Evolutionary conservation across 352 stramenopile genomes (phyloP).

Genomic region (Globisporangium rhizosaccharum): DNA sequence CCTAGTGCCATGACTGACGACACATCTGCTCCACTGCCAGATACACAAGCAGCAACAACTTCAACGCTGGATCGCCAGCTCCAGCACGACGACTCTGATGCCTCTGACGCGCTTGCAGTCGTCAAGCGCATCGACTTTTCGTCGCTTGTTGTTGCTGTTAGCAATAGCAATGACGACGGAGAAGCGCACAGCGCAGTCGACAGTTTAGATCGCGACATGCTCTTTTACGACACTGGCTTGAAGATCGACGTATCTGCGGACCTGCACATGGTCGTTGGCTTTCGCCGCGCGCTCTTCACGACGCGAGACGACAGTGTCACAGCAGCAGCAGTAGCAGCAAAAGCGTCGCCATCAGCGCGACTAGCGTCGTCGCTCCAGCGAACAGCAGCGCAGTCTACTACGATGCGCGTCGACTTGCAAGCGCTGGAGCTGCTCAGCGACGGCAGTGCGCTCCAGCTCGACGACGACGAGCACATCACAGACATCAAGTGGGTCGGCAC

Average conservation of each 20-base stretch:
- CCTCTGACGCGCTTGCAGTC: conserved; percentile 16
- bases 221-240: conserved; percentile 39
- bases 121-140: conserved; percentile 25
- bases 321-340: conserved; percentile 17
- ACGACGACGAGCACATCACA: conserved; percentile 40
- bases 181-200: not conserved
- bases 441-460: conserved; percentile 19
- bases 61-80: not conserved
- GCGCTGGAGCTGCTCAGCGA: conserved; percentile 32
- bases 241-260: conserved; percentile 52
- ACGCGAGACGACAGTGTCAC: conserved; percentile 8
- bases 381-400: not conserved
- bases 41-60: not conserved
- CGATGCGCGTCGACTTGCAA: conserved; percentile 6
- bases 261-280: conserved; percentile 37
- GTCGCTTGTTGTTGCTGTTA: conserved; percentile 5
- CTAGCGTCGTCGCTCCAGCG: conserved; percentile 3
- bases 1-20: not conserved
- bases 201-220: conserved; percentile 11
- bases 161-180: not conserved
- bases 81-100: conserved; percentile 9
- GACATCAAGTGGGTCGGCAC: conserved; percentile 67
- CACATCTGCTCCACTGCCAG: not conserved
- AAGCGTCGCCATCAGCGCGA: not conserved
- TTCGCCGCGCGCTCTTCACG: conserved; percentile 32